Conservation (phyloP, 768 basidiomycete species). For the Podaxis rugospora region DNA sequence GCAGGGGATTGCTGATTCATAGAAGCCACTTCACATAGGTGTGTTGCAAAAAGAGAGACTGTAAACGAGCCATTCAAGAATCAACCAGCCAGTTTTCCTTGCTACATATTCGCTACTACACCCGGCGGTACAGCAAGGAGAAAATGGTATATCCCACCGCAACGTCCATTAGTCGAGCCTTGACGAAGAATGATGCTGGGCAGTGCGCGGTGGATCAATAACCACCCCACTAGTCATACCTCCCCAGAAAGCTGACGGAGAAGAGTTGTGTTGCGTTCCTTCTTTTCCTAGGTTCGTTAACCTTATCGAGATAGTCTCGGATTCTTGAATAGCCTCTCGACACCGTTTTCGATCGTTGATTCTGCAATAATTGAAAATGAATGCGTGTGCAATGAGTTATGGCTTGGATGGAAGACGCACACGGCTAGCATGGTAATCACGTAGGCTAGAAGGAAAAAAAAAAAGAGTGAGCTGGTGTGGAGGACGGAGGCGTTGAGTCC, state of each 20-base stretch:
- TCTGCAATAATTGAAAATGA: not conserved
- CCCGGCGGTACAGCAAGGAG: too few species aligned
- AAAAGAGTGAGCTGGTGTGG: too few species aligned
- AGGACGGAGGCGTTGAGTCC: not conserved
- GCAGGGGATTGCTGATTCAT: too few species aligned
- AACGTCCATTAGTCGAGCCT: too few species aligned
- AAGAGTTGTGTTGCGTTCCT: not conserved
- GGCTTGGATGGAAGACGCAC: not conserved
- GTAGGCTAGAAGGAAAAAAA: not conserved
- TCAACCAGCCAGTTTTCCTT: too few species aligned
- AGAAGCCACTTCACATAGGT: too few species aligned
- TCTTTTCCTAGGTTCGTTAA: not conserved
- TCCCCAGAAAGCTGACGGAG: not conserved
- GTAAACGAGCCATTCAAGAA: too few species aligned
- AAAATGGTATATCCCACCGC: too few species aligned
- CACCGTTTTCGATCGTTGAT: not conserved
- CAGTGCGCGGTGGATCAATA: too few species aligned
- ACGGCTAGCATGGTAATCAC: not conserved
- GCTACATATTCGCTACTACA: too few species aligned
- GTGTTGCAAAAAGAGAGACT: too few species aligned
- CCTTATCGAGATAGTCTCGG: not conserved
- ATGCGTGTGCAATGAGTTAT: not conserved
- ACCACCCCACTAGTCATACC: not conserved
- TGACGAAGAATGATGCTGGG: too few species aligned
- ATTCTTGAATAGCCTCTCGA: not conserved